Base-by-base conservation (phyloP, 1,139 yeast species). In the Yamadazyma jaroonii region DNA sequence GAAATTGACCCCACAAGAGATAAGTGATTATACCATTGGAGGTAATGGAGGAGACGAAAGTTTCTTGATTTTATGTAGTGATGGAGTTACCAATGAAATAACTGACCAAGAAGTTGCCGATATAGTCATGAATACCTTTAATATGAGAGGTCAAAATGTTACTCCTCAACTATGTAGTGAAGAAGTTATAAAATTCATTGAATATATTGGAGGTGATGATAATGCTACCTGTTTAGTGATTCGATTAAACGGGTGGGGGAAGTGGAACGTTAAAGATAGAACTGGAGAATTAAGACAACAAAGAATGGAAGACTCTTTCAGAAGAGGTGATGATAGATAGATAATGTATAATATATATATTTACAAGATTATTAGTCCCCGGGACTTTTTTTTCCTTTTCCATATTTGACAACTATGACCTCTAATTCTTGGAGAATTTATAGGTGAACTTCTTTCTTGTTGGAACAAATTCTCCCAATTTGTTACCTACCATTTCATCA, bases 401-500 rank as follows among this genome's bases (percentile, higher is more conserved):
- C n/a, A n/a, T n/a, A n/a, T n/a, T n/a, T n/a, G n/a, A n/a, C n/a
- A n/a, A n/a, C n/a, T n/a, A n/a, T n/a, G n/a, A n/a, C 12, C 29
- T 15, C 32, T 67, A 75, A 54, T 77, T 77, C 72, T 77, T 77
- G 42, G 81, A 77, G 66, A 79, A 87, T 51, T 89, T 86, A 65
- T 86, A 89, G 48, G 77, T 79, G 64, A 86, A 88, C 60, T 85
- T 79, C 75, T 87, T 86, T 57, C 96, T 74, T 2, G 98, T 92
- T 40, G 92, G 86, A 3, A 95, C 96, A 66, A 87, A 92, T 60
- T 92, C 97, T 3, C 98, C 98, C 41, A 92, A 69, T 61, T 92
- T 92, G 47, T 82, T 79, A n/a, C 98, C 98, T 47, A 92, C 97
- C 98, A 92, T 92, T 52, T 92, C 95, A 55, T 92, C 97, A 9